phyloP scores from a whole-genome alignment of 2,329 filamentous ascomycete genomes.

The Clonostachys chloroleuca region DNA sequence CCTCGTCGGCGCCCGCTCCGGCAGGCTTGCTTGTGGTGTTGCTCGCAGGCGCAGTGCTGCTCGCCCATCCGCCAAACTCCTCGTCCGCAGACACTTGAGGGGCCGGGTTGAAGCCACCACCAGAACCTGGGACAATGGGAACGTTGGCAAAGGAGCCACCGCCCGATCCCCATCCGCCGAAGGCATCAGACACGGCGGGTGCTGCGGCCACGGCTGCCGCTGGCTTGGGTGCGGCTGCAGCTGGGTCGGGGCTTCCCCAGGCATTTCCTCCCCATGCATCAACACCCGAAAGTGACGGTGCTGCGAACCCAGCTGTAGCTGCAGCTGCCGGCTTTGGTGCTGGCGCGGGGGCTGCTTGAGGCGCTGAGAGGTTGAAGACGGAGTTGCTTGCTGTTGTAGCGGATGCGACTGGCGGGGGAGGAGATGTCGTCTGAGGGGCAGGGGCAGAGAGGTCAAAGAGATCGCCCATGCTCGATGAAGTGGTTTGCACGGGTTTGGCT shows the following conservation, averaged over 20 bases:
- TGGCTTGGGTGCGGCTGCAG: conserved; percentile 26
- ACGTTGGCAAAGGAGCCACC: conserved; percentile 48
- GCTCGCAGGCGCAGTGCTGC: conserved; percentile 49
- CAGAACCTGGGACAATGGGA: conserved; percentile 56
- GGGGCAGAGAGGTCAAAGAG: conserved; percentile 73
- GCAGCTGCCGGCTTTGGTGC: conserved; percentile 34
- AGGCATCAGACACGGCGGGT: conserved; percentile 52
- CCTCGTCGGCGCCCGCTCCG: conserved; percentile 64
- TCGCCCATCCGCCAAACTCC: conserved; percentile 94
- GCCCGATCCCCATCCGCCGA: conserved; percentile 44
- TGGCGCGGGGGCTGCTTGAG: conserved; percentile 28
- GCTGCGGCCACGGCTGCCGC: conserved; percentile 34
- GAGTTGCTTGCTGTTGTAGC: conserved; percentile 45
- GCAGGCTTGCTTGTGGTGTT: conserved; percentile 43
- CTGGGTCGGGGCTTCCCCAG: conserved; percentile 66
- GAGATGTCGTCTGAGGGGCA: conserved; percentile 37
- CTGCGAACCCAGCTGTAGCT: conserved; percentile 27
- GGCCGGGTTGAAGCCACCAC: conserved; percentile 59
- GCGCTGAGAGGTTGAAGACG: conserved; percentile 75
- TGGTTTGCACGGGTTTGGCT: conserved; percentile 33
- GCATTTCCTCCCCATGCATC: conserved; percentile 87
- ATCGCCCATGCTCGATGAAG: conserved; percentile 65
- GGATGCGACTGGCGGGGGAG: conserved; percentile 29
- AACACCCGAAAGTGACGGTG: conserved; percentile 39
- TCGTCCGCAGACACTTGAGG: conserved; percentile 82